These are phyloP conservation scores for Hydnomerulius pinastri DNA, from an alignment of 768 basidiomycete genomes.

Conservation along the genomic window DNA sequence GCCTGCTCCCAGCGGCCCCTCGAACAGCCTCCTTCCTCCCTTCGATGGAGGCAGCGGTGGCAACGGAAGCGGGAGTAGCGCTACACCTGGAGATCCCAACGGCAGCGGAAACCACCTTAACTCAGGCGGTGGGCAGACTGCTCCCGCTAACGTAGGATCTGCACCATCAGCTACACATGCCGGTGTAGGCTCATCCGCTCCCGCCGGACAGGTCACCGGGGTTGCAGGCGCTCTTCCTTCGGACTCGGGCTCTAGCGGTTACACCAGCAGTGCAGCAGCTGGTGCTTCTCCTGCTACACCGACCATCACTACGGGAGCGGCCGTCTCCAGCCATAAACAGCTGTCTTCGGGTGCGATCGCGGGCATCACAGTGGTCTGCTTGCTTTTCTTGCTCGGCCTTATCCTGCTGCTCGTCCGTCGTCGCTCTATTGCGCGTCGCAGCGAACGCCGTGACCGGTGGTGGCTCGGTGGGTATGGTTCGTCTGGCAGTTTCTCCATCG, in stretches of 20 bases:
- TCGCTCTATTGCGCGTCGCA: conserved; percentile 44
- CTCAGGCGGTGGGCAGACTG: background rate
- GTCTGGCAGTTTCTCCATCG: conserved; percentile 1
- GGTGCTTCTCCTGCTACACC: conserved; percentile 13
- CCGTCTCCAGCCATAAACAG: conserved; percentile 23
- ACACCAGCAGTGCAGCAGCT: conserved; percentile 13
- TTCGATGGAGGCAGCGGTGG: background rate
- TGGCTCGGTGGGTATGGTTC: conserved; percentile 38
- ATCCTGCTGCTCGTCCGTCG: conserved; percentile 48
- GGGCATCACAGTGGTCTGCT: conserved; percentile 40
- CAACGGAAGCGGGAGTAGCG: too few relatives aligned
- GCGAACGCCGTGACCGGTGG: conserved; percentile 46
- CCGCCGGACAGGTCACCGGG: background rate
- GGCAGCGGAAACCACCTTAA: background rate
- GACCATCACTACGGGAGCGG: conserved; percentile 7
- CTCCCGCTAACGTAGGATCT: background rate
- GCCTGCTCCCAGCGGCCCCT: background rate
- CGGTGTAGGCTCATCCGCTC: background rate
- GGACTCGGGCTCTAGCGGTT: conserved; percentile 12
- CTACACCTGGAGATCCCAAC: background rate
- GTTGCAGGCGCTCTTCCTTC: background rate
- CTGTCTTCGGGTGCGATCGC: conserved; percentile 50
- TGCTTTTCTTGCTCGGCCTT: conserved; percentile 34
- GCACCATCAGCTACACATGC: background rate
- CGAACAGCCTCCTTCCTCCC: background rate